These are phyloP conservation scores for Calonectria leucothoes DNA, from an alignment of 2,329 filamentous ascomycete genomes.

Conservation along the genomic window DNA sequence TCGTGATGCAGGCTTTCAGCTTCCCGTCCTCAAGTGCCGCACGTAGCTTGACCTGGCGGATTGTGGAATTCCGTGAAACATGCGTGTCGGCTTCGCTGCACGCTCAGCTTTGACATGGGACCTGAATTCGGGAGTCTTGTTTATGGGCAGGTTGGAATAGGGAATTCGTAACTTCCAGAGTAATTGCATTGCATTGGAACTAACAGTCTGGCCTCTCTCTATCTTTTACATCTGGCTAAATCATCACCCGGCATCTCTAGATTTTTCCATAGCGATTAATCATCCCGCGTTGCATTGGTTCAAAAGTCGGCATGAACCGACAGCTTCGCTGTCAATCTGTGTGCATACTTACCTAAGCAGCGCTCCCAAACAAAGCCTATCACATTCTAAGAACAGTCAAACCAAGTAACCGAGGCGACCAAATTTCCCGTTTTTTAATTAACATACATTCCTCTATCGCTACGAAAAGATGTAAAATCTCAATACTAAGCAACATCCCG, in stretches of 20 bases:
- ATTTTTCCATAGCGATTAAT: not conserved
- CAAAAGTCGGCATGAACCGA: not conserved
- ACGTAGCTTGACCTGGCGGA: not conserved
- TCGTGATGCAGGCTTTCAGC: not conserved
- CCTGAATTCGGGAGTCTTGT: not conserved
- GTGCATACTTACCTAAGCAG: not conserved
- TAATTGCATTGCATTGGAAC: not conserved
- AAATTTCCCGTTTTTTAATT: not conserved
- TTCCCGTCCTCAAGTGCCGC: conserved; percentile 21
- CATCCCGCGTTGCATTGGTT: not conserved
- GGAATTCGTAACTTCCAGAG: not conserved
- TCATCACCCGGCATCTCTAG: not conserved
- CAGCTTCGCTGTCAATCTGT: not conserved
- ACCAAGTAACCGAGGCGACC: too few relatives aligned
- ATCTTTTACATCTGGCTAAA: not conserved
- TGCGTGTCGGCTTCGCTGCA: not conserved
- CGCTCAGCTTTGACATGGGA: not conserved
- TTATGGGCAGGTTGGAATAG: not conserved
- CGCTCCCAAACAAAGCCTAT: not conserved
- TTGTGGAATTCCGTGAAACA: not conserved
- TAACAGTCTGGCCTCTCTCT: not conserved
- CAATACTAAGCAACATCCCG: not conserved
- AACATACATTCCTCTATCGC: not conserved
- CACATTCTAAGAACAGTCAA: not conserved
- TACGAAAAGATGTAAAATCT: not conserved